Evolutionary conservation across 1,284 basidiomycete species (phyloP).

Genomic region (Sanghuangporus weigelae): DNA sequence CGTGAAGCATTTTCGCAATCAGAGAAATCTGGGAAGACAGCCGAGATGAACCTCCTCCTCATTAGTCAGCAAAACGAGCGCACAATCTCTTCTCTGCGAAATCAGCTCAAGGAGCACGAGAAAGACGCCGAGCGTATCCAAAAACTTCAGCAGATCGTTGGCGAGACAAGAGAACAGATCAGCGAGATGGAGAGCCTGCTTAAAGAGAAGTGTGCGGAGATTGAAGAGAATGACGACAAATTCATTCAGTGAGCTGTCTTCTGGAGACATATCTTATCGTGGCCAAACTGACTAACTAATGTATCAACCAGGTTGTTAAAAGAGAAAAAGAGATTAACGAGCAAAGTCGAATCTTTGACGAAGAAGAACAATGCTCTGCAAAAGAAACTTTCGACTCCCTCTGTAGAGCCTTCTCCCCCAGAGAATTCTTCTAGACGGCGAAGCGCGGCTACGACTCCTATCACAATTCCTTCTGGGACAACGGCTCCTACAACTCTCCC

Average conservation of each 20-base stretch:
- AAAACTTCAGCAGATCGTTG: conserved; percentile 47
- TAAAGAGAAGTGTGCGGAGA: conserved; percentile 63
- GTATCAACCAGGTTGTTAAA: conserved; percentile 56
- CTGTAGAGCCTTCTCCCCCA: conserved; percentile 27
- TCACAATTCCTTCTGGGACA: background rate
- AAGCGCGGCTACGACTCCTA: background rate
- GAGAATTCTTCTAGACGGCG: conserved; percentile 28
- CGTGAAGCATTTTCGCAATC: conserved; percentile 41
- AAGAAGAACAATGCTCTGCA: conserved; percentile 69
- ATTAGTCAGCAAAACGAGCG: conserved; percentile 60
- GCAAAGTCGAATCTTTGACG: conserved; percentile 61
- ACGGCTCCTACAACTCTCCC: background rate
- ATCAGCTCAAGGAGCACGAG: conserved; percentile 49
- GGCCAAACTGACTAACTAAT: conserved; percentile 13
- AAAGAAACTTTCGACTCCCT: conserved; percentile 40
- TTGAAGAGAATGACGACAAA: conserved; percentile 76
- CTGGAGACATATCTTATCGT: background rate
- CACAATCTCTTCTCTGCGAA: conserved; percentile 48
- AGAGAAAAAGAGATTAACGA: conserved; percentile 68
- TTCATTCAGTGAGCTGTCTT: conserved; percentile 59
- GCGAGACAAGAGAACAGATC: conserved; percentile 61
- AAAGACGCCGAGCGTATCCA: conserved; percentile 45
- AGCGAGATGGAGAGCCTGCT: conserved; percentile 67
- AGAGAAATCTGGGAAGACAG: conserved; percentile 53
- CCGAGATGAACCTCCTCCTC: conserved; percentile 59